A percentile compares a stretch with the other conserved stretches of the same genome.
Conservation (phyloP, 75 land plant genomes). For the Cunninghamia lanceolata region DNA sequence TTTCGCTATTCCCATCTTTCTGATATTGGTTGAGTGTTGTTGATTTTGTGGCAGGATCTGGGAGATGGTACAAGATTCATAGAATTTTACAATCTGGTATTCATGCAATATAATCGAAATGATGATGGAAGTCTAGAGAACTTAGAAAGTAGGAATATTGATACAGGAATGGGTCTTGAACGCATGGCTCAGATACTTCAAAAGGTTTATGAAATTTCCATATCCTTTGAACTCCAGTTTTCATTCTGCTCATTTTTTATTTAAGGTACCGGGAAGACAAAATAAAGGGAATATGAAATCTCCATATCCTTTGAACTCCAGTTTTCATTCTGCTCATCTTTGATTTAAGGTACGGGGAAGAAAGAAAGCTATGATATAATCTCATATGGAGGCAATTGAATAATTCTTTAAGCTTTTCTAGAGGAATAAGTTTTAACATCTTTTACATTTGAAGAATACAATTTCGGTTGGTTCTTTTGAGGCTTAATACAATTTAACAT, state of each 20-base stretch:
- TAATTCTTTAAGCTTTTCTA: not conserved
- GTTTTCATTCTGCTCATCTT: not conserved
- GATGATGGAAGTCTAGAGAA: constrained; percentile 88
- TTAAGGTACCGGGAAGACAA: not conserved
- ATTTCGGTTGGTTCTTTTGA: not conserved
- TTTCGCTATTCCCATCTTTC: not conserved
- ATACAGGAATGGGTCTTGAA: constrained; percentile 96
- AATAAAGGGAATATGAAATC: too few relatives aligned
- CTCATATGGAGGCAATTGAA: not conserved
- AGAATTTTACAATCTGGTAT: constrained; percentile 92
- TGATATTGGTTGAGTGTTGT: not conserved
- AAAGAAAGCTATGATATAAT: not conserved
- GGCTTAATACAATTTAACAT: not conserved
- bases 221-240: not conserved
- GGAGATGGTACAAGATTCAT: constrained; percentile 89
- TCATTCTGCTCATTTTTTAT: not conserved
- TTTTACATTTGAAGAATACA: not conserved
- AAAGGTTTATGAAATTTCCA: constrained; percentile 50
- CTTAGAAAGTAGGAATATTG: constrained; percentile 82
- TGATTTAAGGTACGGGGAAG: not conserved
- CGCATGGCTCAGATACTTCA: constrained; percentile 97
- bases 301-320: not conserved
- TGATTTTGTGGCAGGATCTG: constrained; percentile 64
- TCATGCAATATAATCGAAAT: constrained; percentile 92
- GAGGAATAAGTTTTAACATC: not conserved